These are phyloP conservation scores for Cetradonia linearis DNA, from an alignment of 495 filamentous ascomycete species.

Conservation along the genomic window DNA sequence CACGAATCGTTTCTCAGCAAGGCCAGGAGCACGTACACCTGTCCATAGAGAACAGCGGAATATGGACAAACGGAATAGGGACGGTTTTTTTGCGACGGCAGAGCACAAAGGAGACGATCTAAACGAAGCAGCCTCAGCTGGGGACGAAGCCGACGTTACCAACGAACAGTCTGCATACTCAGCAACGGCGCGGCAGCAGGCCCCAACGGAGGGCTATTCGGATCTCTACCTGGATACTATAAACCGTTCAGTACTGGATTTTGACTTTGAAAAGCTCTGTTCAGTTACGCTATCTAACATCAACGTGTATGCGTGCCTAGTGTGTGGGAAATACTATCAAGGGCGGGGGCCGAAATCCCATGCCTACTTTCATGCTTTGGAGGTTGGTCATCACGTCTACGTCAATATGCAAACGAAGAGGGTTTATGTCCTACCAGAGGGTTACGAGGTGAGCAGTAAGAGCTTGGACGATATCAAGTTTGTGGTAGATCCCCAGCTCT, in stretches of 20 bases:
- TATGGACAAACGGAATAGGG: constrained; percentile 32
- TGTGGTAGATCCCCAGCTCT: constrained; percentile 84
- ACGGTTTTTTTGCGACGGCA: constrained; percentile 32
- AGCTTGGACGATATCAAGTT: constrained; percentile 98
- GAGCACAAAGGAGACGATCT: constrained; percentile 36
- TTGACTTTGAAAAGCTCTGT: constrained; percentile 97
- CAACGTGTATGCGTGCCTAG: constrained; percentile 96
- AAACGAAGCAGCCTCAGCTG: constrained; percentile 32
- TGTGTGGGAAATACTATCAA: constrained; percentile 97
- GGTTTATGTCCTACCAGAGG: constrained; percentile 92
- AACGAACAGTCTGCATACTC: constrained; percentile 36
- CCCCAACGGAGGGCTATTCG: constrained; percentile 78
- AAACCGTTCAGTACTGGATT: constrained; percentile 75
- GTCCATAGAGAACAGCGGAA: constrained; percentile 29
- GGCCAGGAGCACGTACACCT: constrained; percentile 34
- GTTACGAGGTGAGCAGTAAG: constrained; percentile 93
- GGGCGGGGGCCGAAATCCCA: constrained; percentile 87
- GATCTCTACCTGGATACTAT: constrained; percentile 98
- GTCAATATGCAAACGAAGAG: constrained; percentile 94
- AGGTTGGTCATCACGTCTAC: constrained; percentile 90
- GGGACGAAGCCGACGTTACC: constrained; percentile 30
- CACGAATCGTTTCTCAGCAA: constrained; percentile 28
- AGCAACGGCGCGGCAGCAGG: constrained; percentile 51
- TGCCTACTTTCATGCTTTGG: constrained; percentile 95
- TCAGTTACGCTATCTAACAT: constrained; percentile 93